phyloP scores from a whole-genome alignment of 108 stramenopile species.

The Cyclotella sp. region DNA sequence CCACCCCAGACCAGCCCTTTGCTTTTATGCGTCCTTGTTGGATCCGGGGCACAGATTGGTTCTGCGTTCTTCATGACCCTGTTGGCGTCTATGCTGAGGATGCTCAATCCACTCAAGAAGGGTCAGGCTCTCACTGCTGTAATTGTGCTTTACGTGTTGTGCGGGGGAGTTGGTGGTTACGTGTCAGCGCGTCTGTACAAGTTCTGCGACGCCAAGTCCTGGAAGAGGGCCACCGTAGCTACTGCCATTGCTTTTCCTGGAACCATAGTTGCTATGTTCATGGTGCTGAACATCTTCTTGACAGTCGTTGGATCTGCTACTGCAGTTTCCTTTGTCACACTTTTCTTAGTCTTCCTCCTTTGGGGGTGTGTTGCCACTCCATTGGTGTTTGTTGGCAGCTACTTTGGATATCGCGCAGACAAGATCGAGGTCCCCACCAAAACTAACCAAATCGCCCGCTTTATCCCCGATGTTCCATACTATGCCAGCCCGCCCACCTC shows the following conservation, averaged over 20 bases:
- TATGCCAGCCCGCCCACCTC: slow-evolving; percentile 80
- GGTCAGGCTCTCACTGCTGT: slow-evolving; percentile 95
- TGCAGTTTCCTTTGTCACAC: slow-evolving; percentile 91
- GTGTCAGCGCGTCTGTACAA: slow-evolving; percentile 92
- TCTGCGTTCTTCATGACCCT: slow-evolving; percentile 82
- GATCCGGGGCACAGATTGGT: slow-evolving; percentile 94
- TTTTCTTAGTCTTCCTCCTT: slow-evolving; percentile 89
- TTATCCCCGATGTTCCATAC: slow-evolving; percentile 91
- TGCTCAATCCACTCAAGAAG: slow-evolving; percentile 94
- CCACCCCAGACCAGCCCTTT: slow-evolving; percentile 87
- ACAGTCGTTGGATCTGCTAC: slow-evolving; percentile 88
- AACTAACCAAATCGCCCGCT: slow-evolving; percentile 93
- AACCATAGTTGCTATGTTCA: slow-evolving; percentile 82
- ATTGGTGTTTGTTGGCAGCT: slow-evolving; percentile 95
- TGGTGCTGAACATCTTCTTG: slow-evolving; percentile 87
- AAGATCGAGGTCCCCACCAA: slow-evolving; percentile 88
- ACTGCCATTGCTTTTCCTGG: slow-evolving; percentile 91
- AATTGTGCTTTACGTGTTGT: slow-evolving; percentile 93
- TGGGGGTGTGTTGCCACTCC: slow-evolving; percentile 94
- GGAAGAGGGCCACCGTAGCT: slow-evolving; percentile 81
- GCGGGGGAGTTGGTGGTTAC: slow-evolving; percentile 91
- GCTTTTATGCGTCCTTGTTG: slow-evolving; percentile 91
- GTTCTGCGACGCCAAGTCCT: slow-evolving; percentile 85
- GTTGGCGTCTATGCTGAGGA: slow-evolving; percentile 79
- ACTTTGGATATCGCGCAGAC: slow-evolving; percentile 89